Evolutionary conservation across 2,329 filamentous ascomycete genomes (phyloP).

Genomic region (Microdochium bolleyi): DNA sequence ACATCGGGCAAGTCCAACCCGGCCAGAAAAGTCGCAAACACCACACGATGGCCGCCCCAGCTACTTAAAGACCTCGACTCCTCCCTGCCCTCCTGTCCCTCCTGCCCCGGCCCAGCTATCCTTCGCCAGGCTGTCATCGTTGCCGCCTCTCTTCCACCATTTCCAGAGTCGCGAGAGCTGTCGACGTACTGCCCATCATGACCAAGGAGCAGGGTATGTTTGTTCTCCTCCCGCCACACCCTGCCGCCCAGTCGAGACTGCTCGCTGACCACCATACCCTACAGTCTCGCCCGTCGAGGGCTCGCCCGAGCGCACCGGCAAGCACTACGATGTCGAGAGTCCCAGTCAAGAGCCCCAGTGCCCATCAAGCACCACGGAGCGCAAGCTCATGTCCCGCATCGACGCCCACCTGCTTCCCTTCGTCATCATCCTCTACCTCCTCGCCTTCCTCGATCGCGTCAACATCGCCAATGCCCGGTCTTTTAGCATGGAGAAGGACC

Average conservation of each 20-base stretch:
- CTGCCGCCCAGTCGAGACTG: neutral
- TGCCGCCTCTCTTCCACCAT: neutral
- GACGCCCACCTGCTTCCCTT: conserved; percentile 66
- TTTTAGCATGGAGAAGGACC: conserved; percentile 56
- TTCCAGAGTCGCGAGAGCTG: neutral
- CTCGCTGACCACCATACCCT: neutral
- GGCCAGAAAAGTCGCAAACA: neutral
- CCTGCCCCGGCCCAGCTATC: too few relatives aligned
- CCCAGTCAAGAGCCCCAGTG: conserved; percentile 27
- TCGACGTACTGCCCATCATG: neutral
- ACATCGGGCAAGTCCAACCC: neutral
- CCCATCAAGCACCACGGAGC: conserved; percentile 52
- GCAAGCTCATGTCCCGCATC: conserved; percentile 59
- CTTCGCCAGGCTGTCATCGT: neutral
- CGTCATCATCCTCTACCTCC: conserved; percentile 51
- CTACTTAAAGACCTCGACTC: neutral
- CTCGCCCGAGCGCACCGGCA: neutral
- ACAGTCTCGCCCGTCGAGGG: neutral
- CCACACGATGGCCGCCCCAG: neutral
- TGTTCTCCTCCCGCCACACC: neutral
- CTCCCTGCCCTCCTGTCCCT: too few relatives aligned
- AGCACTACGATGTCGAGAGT: conserved; percentile 13
- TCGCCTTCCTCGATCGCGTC: conserved; percentile 47
- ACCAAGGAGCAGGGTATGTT: neutral
- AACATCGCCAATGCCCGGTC: conserved; percentile 74